Percentiles rank a stretch among this genome's conserved stretches.
phyloP scores from a whole-genome alignment of 2,329 filamentous ascomycete species.

The Gaeumannomyces tritici region DNA sequence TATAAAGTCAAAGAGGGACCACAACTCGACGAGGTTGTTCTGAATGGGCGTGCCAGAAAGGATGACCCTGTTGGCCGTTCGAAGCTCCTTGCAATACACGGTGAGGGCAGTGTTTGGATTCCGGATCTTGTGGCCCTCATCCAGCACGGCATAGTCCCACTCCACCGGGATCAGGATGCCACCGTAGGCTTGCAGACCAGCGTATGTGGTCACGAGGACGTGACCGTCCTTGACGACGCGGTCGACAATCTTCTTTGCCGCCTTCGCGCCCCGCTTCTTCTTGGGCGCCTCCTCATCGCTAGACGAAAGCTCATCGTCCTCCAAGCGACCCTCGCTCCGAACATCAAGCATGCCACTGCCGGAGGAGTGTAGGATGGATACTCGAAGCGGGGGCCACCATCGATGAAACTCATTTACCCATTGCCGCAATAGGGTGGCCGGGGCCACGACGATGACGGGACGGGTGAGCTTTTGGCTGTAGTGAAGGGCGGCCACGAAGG shows the following conservation, averaged over 20 bases:
- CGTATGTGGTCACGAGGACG: slow-evolving; percentile 91
- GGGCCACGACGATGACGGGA: slow-evolving; percentile 84
- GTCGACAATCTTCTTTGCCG: slow-evolving; percentile 72
- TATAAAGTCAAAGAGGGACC: slow-evolving; percentile 96
- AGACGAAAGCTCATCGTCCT: slow-evolving; percentile 41
- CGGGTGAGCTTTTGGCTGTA: slow-evolving; percentile 79
- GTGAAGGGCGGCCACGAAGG: slow-evolving; percentile 83
- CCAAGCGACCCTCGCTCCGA: slow-evolving; percentile 46
- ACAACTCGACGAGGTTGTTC: slow-evolving; percentile 89
- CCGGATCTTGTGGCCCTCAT: slow-evolving; percentile 96
- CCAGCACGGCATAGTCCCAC: slow-evolving; percentile 90
- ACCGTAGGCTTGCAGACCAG: slow-evolving; percentile 86
- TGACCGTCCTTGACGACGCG: slow-evolving; percentile 78
- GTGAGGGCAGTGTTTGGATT: slow-evolving; percentile 95
- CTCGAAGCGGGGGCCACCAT: slow-evolving; percentile 98
- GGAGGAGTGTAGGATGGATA: slow-evolving; percentile 90
- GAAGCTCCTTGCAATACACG: slow-evolving; percentile 87
- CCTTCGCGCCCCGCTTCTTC: slow-evolving; percentile 46
- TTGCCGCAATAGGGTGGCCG: slow-evolving; percentile 88
- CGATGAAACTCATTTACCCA: slow-evolving; percentile 98
- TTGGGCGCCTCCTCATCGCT: slow-evolving; percentile 30
- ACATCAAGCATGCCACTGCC: slow-evolving; percentile 94
- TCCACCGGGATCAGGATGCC: slow-evolving; percentile 72
- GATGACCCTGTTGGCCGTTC: slow-evolving; percentile 83
- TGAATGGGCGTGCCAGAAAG: slow-evolving; percentile 96